Base-by-base conservation (phyloP, 2,329 filamentous ascomycete species). In the Diaporthe humulicola region DNA sequence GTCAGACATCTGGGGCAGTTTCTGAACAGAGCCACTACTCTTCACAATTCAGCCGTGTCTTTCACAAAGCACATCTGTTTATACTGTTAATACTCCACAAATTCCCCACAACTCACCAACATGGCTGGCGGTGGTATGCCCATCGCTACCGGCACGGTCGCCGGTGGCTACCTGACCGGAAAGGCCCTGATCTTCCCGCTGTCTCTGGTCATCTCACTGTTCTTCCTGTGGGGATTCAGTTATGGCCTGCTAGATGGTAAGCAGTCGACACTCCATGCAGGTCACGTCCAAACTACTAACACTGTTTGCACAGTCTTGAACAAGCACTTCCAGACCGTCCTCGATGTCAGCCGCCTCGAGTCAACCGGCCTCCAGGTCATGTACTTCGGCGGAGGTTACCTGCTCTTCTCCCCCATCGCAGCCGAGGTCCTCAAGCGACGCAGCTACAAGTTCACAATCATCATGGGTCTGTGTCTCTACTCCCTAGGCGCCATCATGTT, bases 391-490 rank as follows among this genome's bases (percentile, higher is more conserved):
- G 84, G 83, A 72, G 86, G 85, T 76, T 80, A 81, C 45, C 77
- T 86, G 36, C 83, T 78, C 38, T 79, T 80, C n/a, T 78, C 85
- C 7, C 81, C 83, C 25, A 79, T 86, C 72, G 84, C 83, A 3
- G 83, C 82, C 73, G 89, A 86, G 84, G 86, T 94, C 78, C 87
- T 94, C 17, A 90, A 92, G 42, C 88, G 88, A 76, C 93, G 87
- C 78, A 92, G 92, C 22, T 94, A 93, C 82, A 89, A 91, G 70
- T 88, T 89, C 73, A 92, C 92, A 45, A 94, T 94, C 81, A 93
- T 94, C 79, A 88, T 89, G 22, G 90, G 90, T 1, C 85, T 92
- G 1, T 84, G 81, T 50, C 83, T 91, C 9, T 89, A 90, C 76
- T 89, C 88, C 10, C 82, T 91, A 28, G 90, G 89, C n/a, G 87